phyloP scores from a whole-genome alignment of 805 yeast genomes.

The Kluyveromyces lactis region DNA sequence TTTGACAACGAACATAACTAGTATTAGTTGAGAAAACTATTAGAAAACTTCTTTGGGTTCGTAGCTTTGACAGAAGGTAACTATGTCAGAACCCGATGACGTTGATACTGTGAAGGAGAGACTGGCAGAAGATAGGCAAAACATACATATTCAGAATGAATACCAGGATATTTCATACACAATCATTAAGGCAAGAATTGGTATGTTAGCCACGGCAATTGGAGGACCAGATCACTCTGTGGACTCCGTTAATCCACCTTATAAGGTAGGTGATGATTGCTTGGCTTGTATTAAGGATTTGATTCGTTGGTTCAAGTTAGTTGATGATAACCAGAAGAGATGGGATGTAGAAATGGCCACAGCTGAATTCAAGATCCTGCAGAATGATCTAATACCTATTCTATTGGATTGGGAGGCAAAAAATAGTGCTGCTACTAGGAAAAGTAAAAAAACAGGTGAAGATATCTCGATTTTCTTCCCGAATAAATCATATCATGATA shows the following conservation, averaged over 20 bases:
- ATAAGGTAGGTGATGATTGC: constrained; percentile 73
- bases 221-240: constrained; percentile 80
- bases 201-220: constrained; percentile 75
- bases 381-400: constrained; percentile 66
- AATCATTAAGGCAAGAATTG: constrained; percentile 59
- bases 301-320: constrained; percentile 77
- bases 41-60: too few species aligned
- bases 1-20: too few species aligned
- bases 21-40: too few species aligned
- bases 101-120: too few species aligned
- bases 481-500: constrained; percentile 34
- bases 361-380: constrained; percentile 66
- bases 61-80: too few species aligned
- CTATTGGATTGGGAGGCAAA: constrained; percentile 62
- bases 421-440: constrained; percentile 16
- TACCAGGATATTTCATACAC: constrained; percentile 9
- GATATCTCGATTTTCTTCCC: constrained; percentile 24
- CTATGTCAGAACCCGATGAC: too few species aligned
- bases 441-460: constrained; percentile 12
- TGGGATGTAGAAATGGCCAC: constrained; percentile 86
- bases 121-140: too few species aligned
- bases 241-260: constrained; percentile 39
- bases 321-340: constrained; percentile 62
- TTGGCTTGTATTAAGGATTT: constrained; percentile 77
- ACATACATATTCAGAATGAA: not conserved